Base-by-base conservation (phyloP, 1,284 basidiomycete genomes). In the Stygiomarasmius scandens region DNA sequence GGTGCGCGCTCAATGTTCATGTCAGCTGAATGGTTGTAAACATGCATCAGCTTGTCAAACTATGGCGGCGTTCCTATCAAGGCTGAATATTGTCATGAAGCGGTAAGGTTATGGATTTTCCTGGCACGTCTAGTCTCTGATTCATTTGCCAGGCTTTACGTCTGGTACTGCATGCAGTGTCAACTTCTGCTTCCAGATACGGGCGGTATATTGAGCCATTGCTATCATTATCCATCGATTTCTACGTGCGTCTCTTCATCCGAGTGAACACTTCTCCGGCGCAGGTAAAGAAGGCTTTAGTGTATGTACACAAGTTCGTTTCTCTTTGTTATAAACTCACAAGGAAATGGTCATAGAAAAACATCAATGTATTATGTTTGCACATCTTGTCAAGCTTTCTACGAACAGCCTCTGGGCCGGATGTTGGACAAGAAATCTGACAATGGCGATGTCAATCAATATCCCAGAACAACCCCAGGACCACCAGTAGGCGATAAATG, bases 161-260 rank as follows among this genome's bases (percentile, higher is more conserved):
- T 16, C 83, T 99, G 1, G 90, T 99, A 9, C 82, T 99, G 12
- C 86, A 96, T 71, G 79, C 91, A 0, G 76, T 98, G 43, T 90
- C 95, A 0, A 89, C 87, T 0, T 88, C 94, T 1, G 97, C 96
- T 0, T 87, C 92, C 16, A 84, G 95, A 64, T 99, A 99, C 68
- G 96, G 96, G 0, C 87, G 95, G 48, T 92, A 89, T 68, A 94
- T 99, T 62, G 86, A 92, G 63, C 96, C 96, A 1, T 75, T 98
- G n/a, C 73, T 98, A 6, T 95, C 91, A 0, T 80, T 99, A 36
- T 96, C 94, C 11, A 98, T 99, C 69, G 97, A 99, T 70, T 99
- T 99, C 70, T 99, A 99, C 71, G 89, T 98, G 24, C 90, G 97
- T 6, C 71, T 98, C 14, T 99, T 98, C 68, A 86, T 98, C 10